Evolutionary conservation across 805 yeast genomes (phyloP), one percentile per base, ranked within the genome.

Genomic region (Millerozyma acaciae): DNA sequence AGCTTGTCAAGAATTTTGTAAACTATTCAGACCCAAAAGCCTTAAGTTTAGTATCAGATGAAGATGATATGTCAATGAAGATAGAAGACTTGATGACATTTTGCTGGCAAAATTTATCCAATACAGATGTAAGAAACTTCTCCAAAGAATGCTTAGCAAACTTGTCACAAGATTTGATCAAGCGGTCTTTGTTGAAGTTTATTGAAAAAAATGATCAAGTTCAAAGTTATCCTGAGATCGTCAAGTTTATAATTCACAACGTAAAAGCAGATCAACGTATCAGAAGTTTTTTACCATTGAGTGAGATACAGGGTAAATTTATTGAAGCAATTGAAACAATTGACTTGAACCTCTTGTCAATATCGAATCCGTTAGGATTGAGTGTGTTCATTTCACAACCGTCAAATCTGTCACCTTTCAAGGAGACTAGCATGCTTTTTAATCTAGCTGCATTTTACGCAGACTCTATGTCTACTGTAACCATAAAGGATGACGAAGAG

Each of bases 301-400:
- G n/a, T n/a, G n/a, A n/a, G n/a, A n/a, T n/a, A n/a, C n/a, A n/a
- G n/a, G n/a, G n/a, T n/a, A n/a, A n/a, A n/a, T 32, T 59, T 15
- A 15, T 17, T 8, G 17, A 20, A 1, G 47, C 57, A 3, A 13
- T 45, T 10, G 15, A 33, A 10, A 28, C 31, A n/a, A 21, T 51
- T 10, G 28, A 43, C n/a, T 30, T 33, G 3, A 34, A 48, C 9
- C 51, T 62, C 25, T 38, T 76, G 14, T 48, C 79, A 0, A 46
- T 75, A 16, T 70, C 76, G 0, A 75, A 74, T 43, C 65, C 76
- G 1, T 46, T 77, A 29, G 69, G 59, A 16, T 56, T 62, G 8
- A 69, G 62, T 34, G 53, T 70, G 2, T 65, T 62, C 29, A 51
- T 68, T 24, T 23, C 13, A n/a, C 7, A 23, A 23, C n/a, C n/a